Conservation (phyloP, 208 protist species). For the Kentomonas sorsogonicus region DNA sequence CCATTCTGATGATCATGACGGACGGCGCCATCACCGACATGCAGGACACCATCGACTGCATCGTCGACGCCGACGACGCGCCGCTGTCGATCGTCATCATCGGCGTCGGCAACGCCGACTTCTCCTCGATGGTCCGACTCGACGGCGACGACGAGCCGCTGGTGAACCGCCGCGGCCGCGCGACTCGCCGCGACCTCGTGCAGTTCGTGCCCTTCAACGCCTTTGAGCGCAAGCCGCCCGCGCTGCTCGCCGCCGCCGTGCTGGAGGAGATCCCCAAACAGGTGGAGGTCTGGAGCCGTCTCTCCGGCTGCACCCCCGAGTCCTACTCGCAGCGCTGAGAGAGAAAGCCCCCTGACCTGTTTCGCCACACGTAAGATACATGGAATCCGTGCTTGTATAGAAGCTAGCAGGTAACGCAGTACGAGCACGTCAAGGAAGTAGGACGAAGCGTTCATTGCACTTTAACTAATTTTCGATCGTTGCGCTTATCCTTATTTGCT, state of each 20-base stretch:
- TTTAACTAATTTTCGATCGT: constrained; percentile 3
- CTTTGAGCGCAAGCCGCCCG: constrained; percentile 21
- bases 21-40: constrained; percentile 87
- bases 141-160: constrained; percentile 79
- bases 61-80: constrained; percentile 59
- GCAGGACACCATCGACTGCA: constrained; percentile 64
- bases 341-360: no score
- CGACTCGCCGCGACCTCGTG: constrained; percentile 41
- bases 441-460: not conserved
- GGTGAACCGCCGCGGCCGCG: not conserved
- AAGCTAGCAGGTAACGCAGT: not conserved
- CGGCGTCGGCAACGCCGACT: constrained; percentile 85
- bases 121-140: constrained; percentile 87
- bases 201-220: constrained; percentile 72
- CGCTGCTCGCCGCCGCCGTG: constrained; percentile 38
- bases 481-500: constrained; percentile 5
- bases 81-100: constrained; percentile 92
- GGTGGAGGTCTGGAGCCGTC: constrained; percentile 25
- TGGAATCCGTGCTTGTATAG: constrained; percentile 1
- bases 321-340: not conserved
- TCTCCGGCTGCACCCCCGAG: not conserved
- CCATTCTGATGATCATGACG: constrained; percentile 87
- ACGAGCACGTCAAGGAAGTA: not conserved
- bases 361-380: not conserved
- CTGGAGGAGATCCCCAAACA: constrained; percentile 47